Percentiles rank a stretch among this genome's conserved stretches.
Evolutionary conservation across 1,139 yeast genomes (phyloP).

Genomic region (Magnusiomyces ingens): DNA sequence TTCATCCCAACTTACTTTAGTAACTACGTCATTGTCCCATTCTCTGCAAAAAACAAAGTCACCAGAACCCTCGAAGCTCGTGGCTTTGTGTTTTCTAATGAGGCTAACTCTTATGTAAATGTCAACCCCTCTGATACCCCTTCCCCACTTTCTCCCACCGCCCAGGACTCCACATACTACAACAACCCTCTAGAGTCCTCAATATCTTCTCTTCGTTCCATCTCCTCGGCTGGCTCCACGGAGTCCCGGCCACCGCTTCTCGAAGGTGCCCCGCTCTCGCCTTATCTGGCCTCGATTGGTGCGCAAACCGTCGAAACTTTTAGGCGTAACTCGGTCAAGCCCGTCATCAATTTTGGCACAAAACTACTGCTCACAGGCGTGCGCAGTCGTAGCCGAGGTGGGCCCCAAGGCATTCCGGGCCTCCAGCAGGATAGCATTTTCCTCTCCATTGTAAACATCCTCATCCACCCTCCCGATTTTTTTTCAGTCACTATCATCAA

Average conservation of each 20-base stretch:
- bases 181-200: not conserved
- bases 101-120: slow-evolving; percentile 27
- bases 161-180: not conserved
- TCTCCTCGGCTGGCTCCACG: not conserved
- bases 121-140: not conserved
- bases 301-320: slow-evolving; percentile 40
- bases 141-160: not conserved
- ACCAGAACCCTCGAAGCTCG: slow-evolving; percentile 39
- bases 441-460: slow-evolving; percentile 23
- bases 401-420: slow-evolving; percentile 14
- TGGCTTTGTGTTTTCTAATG: slow-evolving; percentile 42
- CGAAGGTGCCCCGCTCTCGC: not conserved
- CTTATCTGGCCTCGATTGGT: slow-evolving; percentile 25
- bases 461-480: slow-evolving; percentile 40
- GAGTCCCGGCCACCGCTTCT: slow-evolving; percentile 13
- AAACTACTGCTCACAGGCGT: slow-evolving; percentile 57
- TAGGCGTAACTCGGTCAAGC: slow-evolving; percentile 24
- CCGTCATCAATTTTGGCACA: slow-evolving; percentile 38
- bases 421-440: slow-evolving; percentile 20
- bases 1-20: slow-evolving; percentile 61
- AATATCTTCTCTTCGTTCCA: not conserved
- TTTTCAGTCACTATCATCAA: slow-evolving; percentile 54
- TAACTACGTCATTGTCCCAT: slow-evolving; percentile 60
- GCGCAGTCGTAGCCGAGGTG: slow-evolving; percentile 42
- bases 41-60: slow-evolving; percentile 40